A percentile compares a stretch with the other conserved stretches of the same genome.
phyloP scores from a whole-genome alignment of 192 early-diverging fungal species.

The Podochytrium sp. region DNA sequence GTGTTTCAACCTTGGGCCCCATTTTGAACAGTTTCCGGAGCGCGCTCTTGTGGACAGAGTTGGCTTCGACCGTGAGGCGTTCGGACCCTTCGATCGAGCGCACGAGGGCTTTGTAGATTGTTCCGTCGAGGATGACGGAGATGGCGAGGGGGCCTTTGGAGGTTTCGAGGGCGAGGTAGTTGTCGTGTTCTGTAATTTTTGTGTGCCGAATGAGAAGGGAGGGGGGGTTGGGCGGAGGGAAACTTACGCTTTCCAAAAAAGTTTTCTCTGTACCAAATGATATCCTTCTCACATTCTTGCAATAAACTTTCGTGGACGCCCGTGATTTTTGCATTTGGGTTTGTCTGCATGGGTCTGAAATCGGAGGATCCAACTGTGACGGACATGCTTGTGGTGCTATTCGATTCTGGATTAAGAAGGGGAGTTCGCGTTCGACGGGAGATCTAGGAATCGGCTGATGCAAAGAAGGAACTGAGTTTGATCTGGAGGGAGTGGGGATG shows the following conservation, averaged over 20 bases:
- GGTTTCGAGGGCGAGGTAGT: constrained; percentile 52
- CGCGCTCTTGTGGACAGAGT: constrained; percentile 45
- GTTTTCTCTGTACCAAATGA: constrained; percentile 68
- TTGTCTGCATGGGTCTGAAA: constrained; percentile 47
- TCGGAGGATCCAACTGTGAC: constrained; percentile 52
- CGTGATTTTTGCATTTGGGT: constrained; percentile 49
- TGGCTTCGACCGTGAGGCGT: constrained; percentile 50
- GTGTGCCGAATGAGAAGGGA: no score
- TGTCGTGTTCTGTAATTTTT: constrained; percentile 48
- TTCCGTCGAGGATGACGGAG: constrained; percentile 53
- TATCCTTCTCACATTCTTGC: constrained; percentile 73
- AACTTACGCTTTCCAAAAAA: constrained; percentile 63
- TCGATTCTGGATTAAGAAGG: no score
- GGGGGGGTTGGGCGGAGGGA: no score
- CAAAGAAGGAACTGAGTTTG: no score
- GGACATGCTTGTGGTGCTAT: no score
- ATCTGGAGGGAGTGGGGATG: no score
- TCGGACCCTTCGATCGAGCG: constrained; percentile 61
- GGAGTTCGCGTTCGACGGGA: no score
- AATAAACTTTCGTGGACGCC: constrained; percentile 60
- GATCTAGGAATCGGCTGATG: no score
- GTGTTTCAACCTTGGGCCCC: constrained; percentile 49
- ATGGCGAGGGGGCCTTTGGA: constrained; percentile 55
- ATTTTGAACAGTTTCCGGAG: constrained; percentile 49
- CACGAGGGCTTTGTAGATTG: constrained; percentile 56